Conservation (phyloP, 2,329 filamentous ascomycete genomes). For the Penicillium sclerotiorum region DNA sequence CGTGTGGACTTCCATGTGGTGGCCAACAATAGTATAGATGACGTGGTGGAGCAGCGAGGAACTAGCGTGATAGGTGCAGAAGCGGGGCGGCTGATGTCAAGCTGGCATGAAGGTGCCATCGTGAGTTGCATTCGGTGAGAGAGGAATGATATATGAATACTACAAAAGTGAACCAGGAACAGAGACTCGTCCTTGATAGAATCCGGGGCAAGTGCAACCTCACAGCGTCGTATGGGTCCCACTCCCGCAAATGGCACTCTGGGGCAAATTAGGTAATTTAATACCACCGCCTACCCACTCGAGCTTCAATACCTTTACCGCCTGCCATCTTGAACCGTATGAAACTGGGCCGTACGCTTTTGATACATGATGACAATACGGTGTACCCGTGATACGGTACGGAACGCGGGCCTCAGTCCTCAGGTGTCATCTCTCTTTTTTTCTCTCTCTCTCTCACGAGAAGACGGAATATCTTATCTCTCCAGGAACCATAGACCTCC, state of each 20-base stretch:
- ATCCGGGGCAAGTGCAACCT: constrained; percentile 5
- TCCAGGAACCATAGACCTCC: too few species aligned
- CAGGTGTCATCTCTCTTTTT: too few species aligned
- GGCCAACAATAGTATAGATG: constrained; percentile 14
- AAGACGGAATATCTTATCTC: too few species aligned
- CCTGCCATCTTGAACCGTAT: neutral
- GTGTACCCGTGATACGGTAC: neutral
- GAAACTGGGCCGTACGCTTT: neutral
- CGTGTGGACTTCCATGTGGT: constrained; percentile 23
- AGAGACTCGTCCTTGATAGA: too few species aligned
- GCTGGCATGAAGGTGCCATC: constrained; percentile 23
- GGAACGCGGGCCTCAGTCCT: too few species aligned
- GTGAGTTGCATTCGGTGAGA: constrained; percentile 36
- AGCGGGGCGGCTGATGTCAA: constrained; percentile 7
- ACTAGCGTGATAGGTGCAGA: neutral
- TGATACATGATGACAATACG: neutral
- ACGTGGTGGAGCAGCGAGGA: constrained; percentile 1
- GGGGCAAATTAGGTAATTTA: neutral
- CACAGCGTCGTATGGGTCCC: neutral
- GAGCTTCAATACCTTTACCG: neutral
- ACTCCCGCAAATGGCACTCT: neutral
- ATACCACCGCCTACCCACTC: neutral
- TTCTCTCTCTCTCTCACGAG: too few species aligned
- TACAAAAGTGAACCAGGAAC: constrained; percentile 7
- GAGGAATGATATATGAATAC: too few species aligned